Percentiles rank a stretch among this genome's conserved stretches.
These are phyloP conservation scores for Mortierella sp. DNA, from an alignment of 371 early-diverging fungal genomes.

Conservation along the genomic window DNA sequence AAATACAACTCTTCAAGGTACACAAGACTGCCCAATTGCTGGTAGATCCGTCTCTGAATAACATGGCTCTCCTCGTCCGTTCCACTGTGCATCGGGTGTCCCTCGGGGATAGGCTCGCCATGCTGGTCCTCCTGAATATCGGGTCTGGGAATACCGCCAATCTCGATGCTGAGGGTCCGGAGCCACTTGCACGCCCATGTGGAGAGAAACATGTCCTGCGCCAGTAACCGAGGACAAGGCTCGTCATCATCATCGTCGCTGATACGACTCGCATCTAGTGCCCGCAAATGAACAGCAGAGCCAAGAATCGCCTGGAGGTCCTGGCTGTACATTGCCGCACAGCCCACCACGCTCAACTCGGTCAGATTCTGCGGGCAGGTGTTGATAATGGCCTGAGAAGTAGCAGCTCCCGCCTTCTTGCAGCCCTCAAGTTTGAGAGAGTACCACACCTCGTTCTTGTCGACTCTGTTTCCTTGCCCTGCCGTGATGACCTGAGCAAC, in stretches of 20 bases:
- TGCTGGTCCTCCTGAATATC: background rate
- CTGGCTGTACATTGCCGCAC: background rate
- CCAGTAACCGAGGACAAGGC: background rate
- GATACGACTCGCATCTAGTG: background rate
- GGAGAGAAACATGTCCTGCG: background rate
- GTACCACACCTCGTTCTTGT: background rate
- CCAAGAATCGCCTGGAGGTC: background rate
- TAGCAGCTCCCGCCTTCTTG: background rate
- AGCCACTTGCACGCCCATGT: constrained; percentile 6
- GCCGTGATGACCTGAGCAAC: background rate
- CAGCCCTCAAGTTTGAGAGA: background rate
- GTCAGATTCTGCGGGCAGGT: background rate
- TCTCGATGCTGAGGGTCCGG: constrained; percentile 1
- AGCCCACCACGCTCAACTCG: background rate
- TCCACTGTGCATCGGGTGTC: background rate
- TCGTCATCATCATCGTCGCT: background rate
- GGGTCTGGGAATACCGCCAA: constrained; percentile 6
- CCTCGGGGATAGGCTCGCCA: constrained; percentile 2
- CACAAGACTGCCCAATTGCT: constrained; percentile 1
- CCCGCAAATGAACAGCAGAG: constrained; percentile 1
- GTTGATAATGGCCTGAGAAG: background rate
- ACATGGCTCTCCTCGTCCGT: constrained; percentile 7
- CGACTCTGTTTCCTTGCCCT: background rate
- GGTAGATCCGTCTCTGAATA: constrained; percentile 4
- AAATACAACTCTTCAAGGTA: background rate